A percentile compares a stretch with the other conserved stretches of the same genome.
These are phyloP conservation scores for Aspergillus vadensis DNA, from an alignment of 2,329 filamentous ascomycete genomes.

Conservation along the genomic window DNA sequence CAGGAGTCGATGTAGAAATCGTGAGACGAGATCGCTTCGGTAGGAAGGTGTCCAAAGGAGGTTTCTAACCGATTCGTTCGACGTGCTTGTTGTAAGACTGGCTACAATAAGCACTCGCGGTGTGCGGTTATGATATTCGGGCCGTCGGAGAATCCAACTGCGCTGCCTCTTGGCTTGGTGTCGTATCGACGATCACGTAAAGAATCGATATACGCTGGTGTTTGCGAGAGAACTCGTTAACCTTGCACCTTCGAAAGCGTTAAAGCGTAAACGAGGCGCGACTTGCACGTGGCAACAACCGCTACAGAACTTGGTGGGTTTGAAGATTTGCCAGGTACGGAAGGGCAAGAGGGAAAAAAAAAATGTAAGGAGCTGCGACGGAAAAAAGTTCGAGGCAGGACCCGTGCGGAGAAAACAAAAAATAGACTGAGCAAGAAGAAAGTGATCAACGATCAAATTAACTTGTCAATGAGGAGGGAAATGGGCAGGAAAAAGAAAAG, in stretches of 20 bases:
- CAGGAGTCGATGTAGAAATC: constrained; percentile 9
- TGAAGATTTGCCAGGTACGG: constrained; percentile 2
- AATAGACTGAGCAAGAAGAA: constrained; percentile 7
- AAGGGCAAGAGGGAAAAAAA: constrained; percentile 16
- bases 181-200: constrained; percentile 14
- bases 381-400: constrained; percentile 24
- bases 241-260: constrained; percentile 26
- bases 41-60: background rate
- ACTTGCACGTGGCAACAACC: constrained; percentile 31
- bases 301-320: constrained; percentile 16
- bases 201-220: constrained; percentile 9
- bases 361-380: constrained; percentile 17
- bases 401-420: constrained; percentile 23
- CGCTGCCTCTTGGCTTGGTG: constrained; percentile 10
- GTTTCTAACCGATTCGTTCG: background rate
- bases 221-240: constrained; percentile 12
- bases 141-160: constrained; percentile 17
- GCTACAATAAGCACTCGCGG: constrained; percentile 11
- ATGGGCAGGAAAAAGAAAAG: constrained; percentile 15
- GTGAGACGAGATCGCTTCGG: constrained; percentile 2
- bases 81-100: constrained; percentile 9
- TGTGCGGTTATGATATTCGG: constrained; percentile 17
- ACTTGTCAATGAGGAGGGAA: constrained; percentile 19
- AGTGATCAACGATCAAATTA: constrained; percentile 25
- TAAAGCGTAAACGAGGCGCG: constrained; percentile 22